These are phyloP conservation scores for Fraxinus floribunda DNA, from an alignment of 305 asterid species.

Conservation along the genomic window DNA sequence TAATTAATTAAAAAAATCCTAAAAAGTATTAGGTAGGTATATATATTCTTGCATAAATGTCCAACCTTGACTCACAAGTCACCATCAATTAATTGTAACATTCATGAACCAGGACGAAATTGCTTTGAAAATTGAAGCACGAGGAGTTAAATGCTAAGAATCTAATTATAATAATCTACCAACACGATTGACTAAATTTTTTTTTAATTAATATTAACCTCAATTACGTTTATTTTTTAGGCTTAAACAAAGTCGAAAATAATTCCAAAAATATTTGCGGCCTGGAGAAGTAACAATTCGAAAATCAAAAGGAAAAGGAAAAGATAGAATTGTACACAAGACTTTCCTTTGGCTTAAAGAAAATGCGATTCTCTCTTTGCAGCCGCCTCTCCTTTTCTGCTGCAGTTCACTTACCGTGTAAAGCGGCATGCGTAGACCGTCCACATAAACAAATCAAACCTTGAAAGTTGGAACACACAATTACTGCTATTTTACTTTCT, in stretches of 20 bases:
- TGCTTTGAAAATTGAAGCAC: not conserved
- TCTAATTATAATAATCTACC: not conserved
- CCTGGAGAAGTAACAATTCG: not conserved
- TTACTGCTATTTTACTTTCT: not conserved
- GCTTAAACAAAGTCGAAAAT: not conserved
- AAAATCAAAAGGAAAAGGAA: not conserved
- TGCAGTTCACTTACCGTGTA: slow-evolving; percentile 29
- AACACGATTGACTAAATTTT: not conserved
- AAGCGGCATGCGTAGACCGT: slow-evolving; percentile 24
- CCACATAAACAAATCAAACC: slow-evolving; percentile 18
- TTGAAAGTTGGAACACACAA: not conserved
- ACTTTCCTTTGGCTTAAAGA: not conserved
- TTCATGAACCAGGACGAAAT: not conserved
- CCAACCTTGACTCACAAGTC: not conserved
- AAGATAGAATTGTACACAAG: not conserved
- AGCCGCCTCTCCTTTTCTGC: slow-evolving; percentile 32
- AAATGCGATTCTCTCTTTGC: not conserved
- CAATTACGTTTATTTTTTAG: not conserved
- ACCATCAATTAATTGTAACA: not conserved
- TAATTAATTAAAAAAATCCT: not conserved
- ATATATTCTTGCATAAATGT: not conserved
- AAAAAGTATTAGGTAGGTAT: not conserved
- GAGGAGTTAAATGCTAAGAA: not conserved
- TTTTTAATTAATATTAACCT: not conserved
- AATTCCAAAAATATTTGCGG: not conserved